Evolutionary conservation across 2,329 filamentous ascomycete species (phyloP), one percentile per base, ranked within the genome.

Genomic region (Simplicillium aogashimaense): DNA sequence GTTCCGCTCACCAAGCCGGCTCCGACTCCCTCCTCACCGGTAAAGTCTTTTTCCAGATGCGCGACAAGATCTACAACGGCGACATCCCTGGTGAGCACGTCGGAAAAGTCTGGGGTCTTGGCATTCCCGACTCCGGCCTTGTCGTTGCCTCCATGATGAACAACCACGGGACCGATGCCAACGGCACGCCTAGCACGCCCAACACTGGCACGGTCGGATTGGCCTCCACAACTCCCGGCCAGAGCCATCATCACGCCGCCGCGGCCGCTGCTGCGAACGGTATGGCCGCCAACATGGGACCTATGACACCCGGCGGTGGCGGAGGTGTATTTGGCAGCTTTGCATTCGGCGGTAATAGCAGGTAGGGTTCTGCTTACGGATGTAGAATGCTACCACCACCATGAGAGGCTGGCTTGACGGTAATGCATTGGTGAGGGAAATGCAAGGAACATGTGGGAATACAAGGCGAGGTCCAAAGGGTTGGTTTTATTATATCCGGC

Each of bases 11-110:
- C 59, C 89, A 94, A 57, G 92, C 89, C 31, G 92, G 90, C 20
- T 94, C 86, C 1, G 92, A 98, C 61, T 90, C 88, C 15, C 76
- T 95, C 52, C 76, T 98, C 25, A 98, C 92, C 0, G 92, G 92
- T 37, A 83, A 84, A 52, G 87, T 95, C 25, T 98, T 95, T 65
- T 98, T 94, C 76, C 84, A 88, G 53, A 83, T 97, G 70, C 79
- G 82, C 44, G 83, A 88, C 56, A 81, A 86, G 55, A 86, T 97
- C 48, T 97, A 94, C 64, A 82, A 83, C 51, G 83, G 85, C 45
- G 74, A 79, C 17, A 83, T 95, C 36, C 79, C 86, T 7, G 78
- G 85, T 25, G 84, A 94, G 50, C 87, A 94, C 49, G 68, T 85
- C 6, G 88, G 89, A 44, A 90, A 94, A 62, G 88, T 95, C 51